Percentiles rank a stretch among this genome's conserved stretches.
Evolutionary conservation across 169 alveolate genomes (phyloP).

Genomic region (Plasmodium vivax): DNA sequence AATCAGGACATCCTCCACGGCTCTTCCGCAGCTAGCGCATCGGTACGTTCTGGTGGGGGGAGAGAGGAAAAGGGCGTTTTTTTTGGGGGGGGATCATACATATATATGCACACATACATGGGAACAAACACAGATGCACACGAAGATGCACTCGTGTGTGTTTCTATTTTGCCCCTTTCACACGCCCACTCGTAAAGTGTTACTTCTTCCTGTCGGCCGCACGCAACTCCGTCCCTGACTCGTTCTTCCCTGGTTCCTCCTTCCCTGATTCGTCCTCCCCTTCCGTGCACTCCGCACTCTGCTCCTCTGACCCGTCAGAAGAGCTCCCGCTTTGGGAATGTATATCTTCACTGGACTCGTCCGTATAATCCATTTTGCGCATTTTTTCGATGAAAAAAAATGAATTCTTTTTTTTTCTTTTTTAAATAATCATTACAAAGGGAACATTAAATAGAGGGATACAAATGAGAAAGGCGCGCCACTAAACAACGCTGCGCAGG

Average conservation of each 20-base stretch:
- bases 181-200: neutral
- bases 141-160: neutral
- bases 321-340: slow-evolving; percentile 1
- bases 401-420: neutral
- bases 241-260: neutral
- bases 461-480: neutral
- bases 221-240: slow-evolving; percentile 2
- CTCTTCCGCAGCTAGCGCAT: slow-evolving; percentile 38
- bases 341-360: slow-evolving; percentile 8
- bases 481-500: neutral
- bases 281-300: neutral
- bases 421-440: neutral
- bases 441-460: neutral
- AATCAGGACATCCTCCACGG: slow-evolving; percentile 57
- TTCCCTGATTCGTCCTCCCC: neutral
- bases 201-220: slow-evolving; percentile 30
- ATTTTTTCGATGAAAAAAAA: neutral
- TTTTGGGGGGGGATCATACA: neutral
- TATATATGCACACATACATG: neutral
- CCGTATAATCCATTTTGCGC: slow-evolving; percentile 9
- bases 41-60: slow-evolving; percentile 12
- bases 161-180: neutral
- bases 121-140: neutral
- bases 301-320: neutral
- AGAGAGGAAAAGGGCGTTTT: neutral